These are phyloP conservation scores for Microcyclosporella mali DNA, from an alignment of 2,329 filamentous ascomycete genomes.

Conservation along the genomic window DNA sequence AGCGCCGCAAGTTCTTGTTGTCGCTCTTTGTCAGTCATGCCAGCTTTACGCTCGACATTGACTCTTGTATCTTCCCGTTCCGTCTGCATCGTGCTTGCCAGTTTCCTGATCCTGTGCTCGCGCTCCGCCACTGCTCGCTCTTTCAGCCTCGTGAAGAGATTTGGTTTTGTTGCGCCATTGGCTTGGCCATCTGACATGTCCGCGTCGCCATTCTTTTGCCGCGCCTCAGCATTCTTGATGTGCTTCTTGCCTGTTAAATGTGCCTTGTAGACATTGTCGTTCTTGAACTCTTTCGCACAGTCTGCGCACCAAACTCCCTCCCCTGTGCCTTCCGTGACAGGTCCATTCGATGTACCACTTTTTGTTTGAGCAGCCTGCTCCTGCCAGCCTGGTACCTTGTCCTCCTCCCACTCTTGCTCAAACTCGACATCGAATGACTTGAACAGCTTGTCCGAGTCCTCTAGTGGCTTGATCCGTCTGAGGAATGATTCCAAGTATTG, in stretches of 20 bases:
- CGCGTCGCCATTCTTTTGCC: conserved; percentile 38
- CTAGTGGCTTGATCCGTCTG: conserved; percentile 73
- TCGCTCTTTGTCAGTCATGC: conserved; percentile 94
- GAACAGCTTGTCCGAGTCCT: conserved; percentile 76
- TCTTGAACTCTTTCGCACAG: conserved; percentile 92
- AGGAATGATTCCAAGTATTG: conserved; percentile 85
- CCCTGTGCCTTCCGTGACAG: conserved; percentile 49
- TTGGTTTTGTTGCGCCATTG: conserved; percentile 14
- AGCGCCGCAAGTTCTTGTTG: conserved; percentile 89
- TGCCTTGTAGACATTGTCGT: conserved; percentile 86
- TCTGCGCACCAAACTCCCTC: conserved; percentile 83
- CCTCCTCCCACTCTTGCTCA: conserved; percentile 70
- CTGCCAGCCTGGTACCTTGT: conserved; percentile 71
- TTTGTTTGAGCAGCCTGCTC: conserved; percentile 39
- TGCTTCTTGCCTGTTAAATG: conserved; percentile 92
- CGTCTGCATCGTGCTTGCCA: conserved; percentile 75
- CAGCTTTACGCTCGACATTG: conserved; percentile 93
- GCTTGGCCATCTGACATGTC: conserved; percentile 14
- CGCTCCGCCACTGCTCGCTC: conserved; percentile 86
- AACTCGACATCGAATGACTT: conserved; percentile 76
- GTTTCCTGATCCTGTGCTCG: conserved; percentile 73
- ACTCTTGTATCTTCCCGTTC: conserved; percentile 84
- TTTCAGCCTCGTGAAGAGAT: conserved; percentile 53
- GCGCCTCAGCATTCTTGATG: conserved; percentile 69
- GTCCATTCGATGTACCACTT: conserved; percentile 24